Base-by-base conservation (phyloP, 2,329 filamentous ascomycete genomes). In the Achaetomium macrosporum region DNA sequence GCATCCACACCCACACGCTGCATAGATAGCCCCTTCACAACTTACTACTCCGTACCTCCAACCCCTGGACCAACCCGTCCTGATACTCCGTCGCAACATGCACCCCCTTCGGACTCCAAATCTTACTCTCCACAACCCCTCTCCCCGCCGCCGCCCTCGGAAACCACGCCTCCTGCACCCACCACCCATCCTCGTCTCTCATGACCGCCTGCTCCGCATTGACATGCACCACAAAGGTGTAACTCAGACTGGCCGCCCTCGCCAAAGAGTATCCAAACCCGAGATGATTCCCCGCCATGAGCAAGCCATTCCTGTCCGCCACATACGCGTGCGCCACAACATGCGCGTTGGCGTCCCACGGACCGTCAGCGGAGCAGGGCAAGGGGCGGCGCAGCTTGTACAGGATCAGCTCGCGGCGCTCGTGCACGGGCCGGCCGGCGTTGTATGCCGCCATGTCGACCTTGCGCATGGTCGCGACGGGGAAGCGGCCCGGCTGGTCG, bases 81-180 rank as follows among this genome's bases (percentile, higher is more conserved):
- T 81, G 78, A 53, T 77, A 79, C 42, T 74, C 76, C 1, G 74
- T 79, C 5, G 77, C 78, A 1, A 81, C 72, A 58, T 81, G 78
- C 19, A 73, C 68, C 2, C 78, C 77, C 2, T 64, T 58, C 0
- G 78, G 77, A 54, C 76, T 81, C 78, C 78, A 81, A 31, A 78
- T 73, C 65, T 75, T 75, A 50, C 69, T 73, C 62, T 75, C 68
- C 55, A 81, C 64, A 44, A 76, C 69, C 2, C 70, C 73, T 40
- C 77, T 67, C 0, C 76, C 76, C 2, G 73, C 71, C 19, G 66
- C 72, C 3, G 73, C 67, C 19, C 77, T 65, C 3, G 78, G 75
- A 62, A 77, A 80, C 31, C 61, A 70, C 1, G 69, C 68, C 61
- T 81, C 78, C 61, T 79, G 75, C 15, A 81, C 62, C 78, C 78